Base-by-base conservation (phyloP, 108 stramenopile genomes). In the Fragilaria crotonensis region DNA sequence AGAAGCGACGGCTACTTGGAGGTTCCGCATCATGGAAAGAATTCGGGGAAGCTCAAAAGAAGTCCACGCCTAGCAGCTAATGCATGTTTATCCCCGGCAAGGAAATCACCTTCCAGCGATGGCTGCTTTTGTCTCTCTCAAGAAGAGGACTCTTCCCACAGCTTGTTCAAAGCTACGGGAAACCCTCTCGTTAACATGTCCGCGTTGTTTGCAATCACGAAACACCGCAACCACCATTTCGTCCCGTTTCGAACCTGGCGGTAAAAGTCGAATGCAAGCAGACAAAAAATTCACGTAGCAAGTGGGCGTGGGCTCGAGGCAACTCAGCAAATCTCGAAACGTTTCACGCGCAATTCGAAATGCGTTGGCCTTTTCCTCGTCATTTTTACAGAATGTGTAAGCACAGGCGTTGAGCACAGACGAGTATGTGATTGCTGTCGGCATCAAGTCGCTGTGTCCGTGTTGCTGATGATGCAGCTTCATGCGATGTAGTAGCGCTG, bases 1-100 rank as follows among this genome's bases (percentile, higher is more conserved):
- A 92, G 68, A 87, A 88, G 56, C 66, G 77, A 45, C 72, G 80
- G 46, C 26, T 84, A 46, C 61, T 73, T n/a, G 86, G 89, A 3
- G 29, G 59, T 21, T 55, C 71, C 17, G 72, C 62, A 32, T 63
- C 57, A 25, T 81, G 73, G 76, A 57, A 75, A 59, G 75, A 79
- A 20, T 76, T 65, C 59, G 50, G 45, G 25, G 52, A 64, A 20
- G 3, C 32, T 23, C 3, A 19, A 36, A 21, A 19, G 31, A 56
- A 56, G 14, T 14, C 36, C 36, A 41, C 7, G 7, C 36, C 36
- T 7, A 41, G n/a, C n/a, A n/a, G n/a, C n/a, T n/a, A n/a, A n/a
- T n/a, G n/a, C n/a, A n/a, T n/a, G n/a, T n/a, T n/a, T n/a, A n/a
- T n/a, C n/a, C n/a, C n/a, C n/a, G n/a, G n/a, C n/a, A n/a, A n/a